Evolutionary conservation across 2,329 filamentous ascomycete genomes (phyloP).

Genomic region (Cytospora leucostoma): DNA sequence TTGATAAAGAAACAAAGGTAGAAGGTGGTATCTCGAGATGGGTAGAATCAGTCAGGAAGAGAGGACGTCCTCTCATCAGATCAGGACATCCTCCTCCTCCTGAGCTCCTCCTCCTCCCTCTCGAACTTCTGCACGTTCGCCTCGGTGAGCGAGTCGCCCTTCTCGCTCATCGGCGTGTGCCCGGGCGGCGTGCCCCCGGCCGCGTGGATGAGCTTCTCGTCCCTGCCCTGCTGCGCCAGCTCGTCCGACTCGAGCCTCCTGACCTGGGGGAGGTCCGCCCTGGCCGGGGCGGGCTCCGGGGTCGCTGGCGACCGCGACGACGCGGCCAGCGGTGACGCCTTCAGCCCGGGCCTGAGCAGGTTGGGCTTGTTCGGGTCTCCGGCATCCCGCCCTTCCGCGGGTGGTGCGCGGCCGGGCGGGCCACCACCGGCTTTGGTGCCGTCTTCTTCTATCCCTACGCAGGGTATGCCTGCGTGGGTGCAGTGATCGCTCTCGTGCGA

Average conservation of each 20-base stretch:
- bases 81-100: constrained; percentile 10
- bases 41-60: neutral
- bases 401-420: neutral
- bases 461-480: constrained; percentile 31
- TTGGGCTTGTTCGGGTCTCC: constrained; percentile 2
- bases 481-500: constrained; percentile 32
- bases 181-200: constrained; percentile 23
- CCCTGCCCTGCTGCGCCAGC: constrained; percentile 30
- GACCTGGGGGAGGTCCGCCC: constrained; percentile 2
- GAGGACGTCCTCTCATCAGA: neutral
- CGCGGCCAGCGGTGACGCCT: constrained; percentile 4
- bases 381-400: neutral
- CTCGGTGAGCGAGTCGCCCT: constrained; percentile 32
- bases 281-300: constrained; percentile 1
- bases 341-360: constrained; percentile 19
- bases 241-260: constrained; percentile 30
- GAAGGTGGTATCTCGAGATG: neutral
- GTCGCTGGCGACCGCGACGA: constrained; percentile 11
- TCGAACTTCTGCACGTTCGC: constrained; percentile 34
- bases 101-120: constrained; percentile 24
- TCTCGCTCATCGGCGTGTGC: constrained; percentile 25
- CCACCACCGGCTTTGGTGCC: neutral
- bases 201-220: constrained; percentile 35
- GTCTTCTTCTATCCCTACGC: constrained; percentile 15
- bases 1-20: neutral